Evolutionary conservation across 2,329 filamentous ascomycete species (phyloP), one percentile per base, ranked within the genome.

Genomic region (Nemania sp.): DNA sequence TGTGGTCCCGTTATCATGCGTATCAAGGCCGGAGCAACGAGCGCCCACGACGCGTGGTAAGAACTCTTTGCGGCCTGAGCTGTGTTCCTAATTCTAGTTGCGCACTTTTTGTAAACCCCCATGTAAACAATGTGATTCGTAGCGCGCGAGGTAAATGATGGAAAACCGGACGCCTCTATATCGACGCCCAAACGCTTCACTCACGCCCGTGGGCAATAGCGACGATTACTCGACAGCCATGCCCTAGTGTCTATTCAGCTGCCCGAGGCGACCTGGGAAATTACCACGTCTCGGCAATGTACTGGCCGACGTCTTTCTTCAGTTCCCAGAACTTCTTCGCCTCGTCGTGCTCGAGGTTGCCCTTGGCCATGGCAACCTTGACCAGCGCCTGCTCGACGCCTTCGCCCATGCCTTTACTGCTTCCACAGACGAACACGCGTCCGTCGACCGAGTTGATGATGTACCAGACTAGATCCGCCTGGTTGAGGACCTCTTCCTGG

Each of bases 401-500:
- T 76, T 98, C 95, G 61, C 95, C 95, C 95, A 99, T 99, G 58
- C 95, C 95, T 79, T 91, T 92, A 72, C 88, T 92, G 77, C 90
- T 96, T 51, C 95, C 95, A 75, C 95, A 99, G 60, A 99, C 95
- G 74, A 99, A 99, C 54, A 98, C 88, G 54, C 95, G 88, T 1
- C 95, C 95, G 71, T 99, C 95, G n/a, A 98, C 82, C 2, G 92
- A 88, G 75, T 98, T 98, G 81, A 96, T 90, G 65, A 98, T 92
- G 75, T 92, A 96, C 95, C 95, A 99, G 15, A 98, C 94, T n/a
- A 98, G 84, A 72, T 98, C 95, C 1, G 93, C 91, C 75, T 98
- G 95, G 65, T 91, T 84, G 11, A 86, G 82, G 9, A 99, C 94
- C 76, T 98, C 95, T 71, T 99, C 95, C 74, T 99, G 95, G 1